Evolutionary conservation across 2,329 filamentous ascomycete species (phyloP).

Genomic region (Colletotrichum tropicicola): DNA sequence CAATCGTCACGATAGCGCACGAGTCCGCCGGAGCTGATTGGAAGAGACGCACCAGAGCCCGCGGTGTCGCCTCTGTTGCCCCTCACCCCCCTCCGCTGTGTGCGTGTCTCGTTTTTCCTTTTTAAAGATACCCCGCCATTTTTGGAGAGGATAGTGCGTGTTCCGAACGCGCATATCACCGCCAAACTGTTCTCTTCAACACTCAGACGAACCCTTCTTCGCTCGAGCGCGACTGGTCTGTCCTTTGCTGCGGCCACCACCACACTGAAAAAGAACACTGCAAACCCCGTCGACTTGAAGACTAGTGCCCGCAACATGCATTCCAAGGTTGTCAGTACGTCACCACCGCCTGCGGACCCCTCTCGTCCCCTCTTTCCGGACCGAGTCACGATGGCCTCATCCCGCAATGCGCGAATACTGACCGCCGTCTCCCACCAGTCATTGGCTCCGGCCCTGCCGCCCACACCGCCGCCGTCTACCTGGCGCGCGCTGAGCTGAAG

Average conservation of each 20-base stretch:
- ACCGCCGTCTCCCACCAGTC: slow-evolving; percentile 51
- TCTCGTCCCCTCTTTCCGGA: background rate
- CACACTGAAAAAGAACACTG: slow-evolving; percentile 64
- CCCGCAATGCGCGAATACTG: slow-evolving; percentile 2
- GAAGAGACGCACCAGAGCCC: slow-evolving; percentile 13
- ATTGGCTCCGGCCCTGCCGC: slow-evolving; percentile 96
- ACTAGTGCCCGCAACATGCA: slow-evolving; percentile 77
- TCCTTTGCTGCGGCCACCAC: slow-evolving; percentile 75
- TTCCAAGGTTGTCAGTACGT: slow-evolving; percentile 88
- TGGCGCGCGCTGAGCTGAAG: slow-evolving; percentile 92
- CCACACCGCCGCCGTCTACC: slow-evolving; percentile 97
- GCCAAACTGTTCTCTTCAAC: slow-evolving; percentile 93
- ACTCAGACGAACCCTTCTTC: slow-evolving; percentile 75
- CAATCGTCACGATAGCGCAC: slow-evolving; percentile 16
- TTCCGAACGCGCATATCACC: slow-evolving; percentile 45
- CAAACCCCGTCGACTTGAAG: slow-evolving; percentile 46
- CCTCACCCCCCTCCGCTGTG: slow-evolving; percentile 5
- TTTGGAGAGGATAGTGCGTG: slow-evolving; percentile 25
- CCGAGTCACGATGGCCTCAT: slow-evolving; percentile 13
- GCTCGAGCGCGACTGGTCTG: slow-evolving; percentile 77
- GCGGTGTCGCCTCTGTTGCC: slow-evolving; percentile 8
- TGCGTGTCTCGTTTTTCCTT: slow-evolving; percentile 25
- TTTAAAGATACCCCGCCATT: slow-evolving; percentile 29
- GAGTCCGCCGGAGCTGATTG: slow-evolving; percentile 10
- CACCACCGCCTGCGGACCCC: slow-evolving; percentile 32